A percentile compares a stretch with the other conserved stretches of the same genome.
These are phyloP conservation scores for Aspergillus bertholletiae DNA, from an alignment of 495 filamentous ascomycete species.

Conservation along the genomic window DNA sequence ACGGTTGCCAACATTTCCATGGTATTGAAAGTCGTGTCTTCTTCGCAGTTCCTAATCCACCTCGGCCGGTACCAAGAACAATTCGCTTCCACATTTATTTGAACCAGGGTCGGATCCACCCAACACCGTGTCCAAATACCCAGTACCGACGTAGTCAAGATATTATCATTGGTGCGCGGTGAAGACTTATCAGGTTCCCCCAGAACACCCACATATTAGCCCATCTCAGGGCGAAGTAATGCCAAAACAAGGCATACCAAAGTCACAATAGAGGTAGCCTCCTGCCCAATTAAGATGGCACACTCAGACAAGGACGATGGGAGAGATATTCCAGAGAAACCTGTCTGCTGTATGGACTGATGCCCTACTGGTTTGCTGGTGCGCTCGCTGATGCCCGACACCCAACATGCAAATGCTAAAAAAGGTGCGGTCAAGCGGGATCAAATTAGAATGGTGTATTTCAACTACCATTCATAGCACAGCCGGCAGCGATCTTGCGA, in stretches of 20 bases:
- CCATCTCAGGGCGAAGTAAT: background rate
- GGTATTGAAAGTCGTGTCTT: background rate
- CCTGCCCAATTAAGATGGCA: background rate
- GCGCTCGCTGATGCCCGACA: constrained; percentile 57
- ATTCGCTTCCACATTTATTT: background rate
- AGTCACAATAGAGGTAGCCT: constrained; percentile 2
- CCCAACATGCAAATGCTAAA: constrained; percentile 18
- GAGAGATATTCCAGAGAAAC: background rate
- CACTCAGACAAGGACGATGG: background rate
- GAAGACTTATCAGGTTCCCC: background rate
- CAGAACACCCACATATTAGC: constrained; percentile 10
- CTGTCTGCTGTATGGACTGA: constrained; percentile 5
- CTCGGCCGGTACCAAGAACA: background rate
- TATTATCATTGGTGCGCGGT: background rate
- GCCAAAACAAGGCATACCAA: background rate
- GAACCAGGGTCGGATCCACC: background rate
- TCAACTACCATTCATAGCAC: constrained; percentile 31
- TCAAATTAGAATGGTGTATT: constrained; percentile 22
- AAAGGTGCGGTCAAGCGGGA: constrained; percentile 18
- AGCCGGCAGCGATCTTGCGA: constrained; percentile 31
- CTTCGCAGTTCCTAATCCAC: background rate
- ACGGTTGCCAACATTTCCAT: background rate
- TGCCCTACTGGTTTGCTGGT: constrained; percentile 49
- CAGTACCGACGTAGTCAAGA: background rate
- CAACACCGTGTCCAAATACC: background rate